Evolutionary conservation across 108 stramenopile genomes (phyloP), one percentile per base, ranked within the genome.

Genomic region (Schizochytrium sp.): DNA sequence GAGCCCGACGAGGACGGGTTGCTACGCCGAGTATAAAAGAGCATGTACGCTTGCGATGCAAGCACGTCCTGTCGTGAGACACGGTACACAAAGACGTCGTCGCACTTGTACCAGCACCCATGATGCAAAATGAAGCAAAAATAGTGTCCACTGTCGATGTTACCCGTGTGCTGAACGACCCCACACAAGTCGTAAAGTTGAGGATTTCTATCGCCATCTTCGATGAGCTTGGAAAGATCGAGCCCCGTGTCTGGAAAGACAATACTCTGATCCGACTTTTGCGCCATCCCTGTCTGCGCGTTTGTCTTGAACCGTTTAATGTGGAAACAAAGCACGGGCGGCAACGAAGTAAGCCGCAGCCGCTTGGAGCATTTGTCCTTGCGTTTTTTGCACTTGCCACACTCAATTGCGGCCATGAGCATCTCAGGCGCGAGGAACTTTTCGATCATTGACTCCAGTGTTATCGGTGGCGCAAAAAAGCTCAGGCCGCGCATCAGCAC

Each of bases 311-410:
- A 83, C 6, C 76, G 76, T 34, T 83, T 83, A 45, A 83, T 83
- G 28, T 83, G 76, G 48, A 83, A 83, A 23, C 76, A 83, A 14
- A 83, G 28, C 19, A 83, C 76, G 19, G 76, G 51, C 6, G 76
- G 76, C 6, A 83, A 34, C n/a, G 23, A 12, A 6, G 19, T 83
- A 12, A 83, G 51, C n/a, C 51, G 51, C 51, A 83, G 28, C n/a
- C 76, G 76, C 76, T 83, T 83, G 16, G 76, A 83, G 51, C 76
- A 83, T 12, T 83, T 83, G 2, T 83, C 76, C 51, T 83, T 47
- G 23, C 51, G 19, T 34, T 3, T 12, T 28, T 53, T 83, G 51
- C 76, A 83, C 51, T 53, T 8, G 6, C 28, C 18, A 34, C 76
- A 83, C 48, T 83, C 48, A 34, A 83, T 53, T 8, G 76, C 76